phyloP scores from a whole-genome alignment of 768 basidiomycete species.

The Russula sp. region DNA sequence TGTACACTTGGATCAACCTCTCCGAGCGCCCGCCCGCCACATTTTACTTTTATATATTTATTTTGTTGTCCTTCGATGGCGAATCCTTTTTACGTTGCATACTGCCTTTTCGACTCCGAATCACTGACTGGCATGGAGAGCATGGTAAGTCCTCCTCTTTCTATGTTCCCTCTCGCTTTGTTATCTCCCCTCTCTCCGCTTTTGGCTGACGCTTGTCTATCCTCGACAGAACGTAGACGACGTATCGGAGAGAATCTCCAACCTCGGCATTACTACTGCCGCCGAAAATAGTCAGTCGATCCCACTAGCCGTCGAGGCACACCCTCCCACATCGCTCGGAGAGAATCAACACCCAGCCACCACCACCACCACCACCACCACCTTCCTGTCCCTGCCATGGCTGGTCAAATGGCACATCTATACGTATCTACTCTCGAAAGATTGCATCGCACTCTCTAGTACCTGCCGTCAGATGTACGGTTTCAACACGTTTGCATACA shows the following conservation, averaged over 20 bases:
- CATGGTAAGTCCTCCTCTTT: constrained; percentile 7
- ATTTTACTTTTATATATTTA: neutral
- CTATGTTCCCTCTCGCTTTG: neutral
- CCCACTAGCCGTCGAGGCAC: neutral
- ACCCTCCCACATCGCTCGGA: neutral
- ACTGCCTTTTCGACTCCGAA: neutral
- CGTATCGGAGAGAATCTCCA: constrained; percentile 2
- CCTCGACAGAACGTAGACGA: constrained; percentile 13
- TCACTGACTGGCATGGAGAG: neutral
- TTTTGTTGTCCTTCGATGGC: neutral
- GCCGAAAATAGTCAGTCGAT: neutral
- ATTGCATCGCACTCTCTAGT: constrained; percentile 17
- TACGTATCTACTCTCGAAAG: constrained; percentile 8
- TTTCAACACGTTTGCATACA: constrained; percentile 19
- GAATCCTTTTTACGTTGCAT: neutral
- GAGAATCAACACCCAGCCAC: neutral
- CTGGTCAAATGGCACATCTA: constrained; percentile 14
- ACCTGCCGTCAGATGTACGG: constrained; percentile 22
- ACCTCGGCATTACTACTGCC: neutral
- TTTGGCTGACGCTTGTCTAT: neutral
- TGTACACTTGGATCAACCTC: neutral
- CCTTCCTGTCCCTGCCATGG: constrained; percentile 17
- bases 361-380: neutral
- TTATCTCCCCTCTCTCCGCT: neutral
- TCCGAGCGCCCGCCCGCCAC: constrained; percentile 19